Evolutionary conservation across 306 rosid genomes (phyloP), one percentile per base, ranked within the genome.

Genomic region (Cyclanthera cordifolia): DNA sequence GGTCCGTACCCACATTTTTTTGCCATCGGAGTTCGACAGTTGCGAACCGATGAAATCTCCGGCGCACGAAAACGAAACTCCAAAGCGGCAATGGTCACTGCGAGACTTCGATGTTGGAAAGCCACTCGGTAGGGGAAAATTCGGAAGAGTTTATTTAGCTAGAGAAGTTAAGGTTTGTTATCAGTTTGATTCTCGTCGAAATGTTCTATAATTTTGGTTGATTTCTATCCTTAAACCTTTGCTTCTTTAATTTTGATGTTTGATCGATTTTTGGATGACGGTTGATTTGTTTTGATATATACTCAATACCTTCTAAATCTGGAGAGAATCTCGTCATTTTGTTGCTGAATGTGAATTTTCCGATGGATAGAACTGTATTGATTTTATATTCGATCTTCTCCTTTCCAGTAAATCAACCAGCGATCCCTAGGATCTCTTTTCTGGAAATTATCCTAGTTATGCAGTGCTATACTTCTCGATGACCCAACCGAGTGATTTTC

Each of bases 111-210:
- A 88, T 81, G 87, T 91, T 67, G 95, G 96, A n/a, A 91, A 86
- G 55, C 96, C 91, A 14, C 91, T 88, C 7, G 95, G 96, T 0
- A 88, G 69, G 71, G 97, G 96, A 3, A 91, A 91, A 76, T 91
- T 91, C 77, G 96, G 97, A 14, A 72, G 96, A 58, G 97, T 88
- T 74, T 88, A 91, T 50, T 83, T 88, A 24, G 94, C 96, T 61
- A 82, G 95, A 73, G 96, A 88, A 83, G 7, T 61, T 43, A 82
- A 85, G 91, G 96, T 86, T 50, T 27, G 7, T 12, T 47, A 21
- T 54, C 47, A 37, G n/a, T 67, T 48, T 71, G 56, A 23, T 53
- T 68, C 47, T 17, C 45, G 2, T 20, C 50, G 2, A 53, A 48
- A 52, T 77, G 15, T 24, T n/a, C 37, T 2, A 23, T 6, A 25